These are phyloP conservation scores for Chlorella sp. DNA, from an alignment of 139 green algal genomes.

Conservation along the genomic window DNA sequence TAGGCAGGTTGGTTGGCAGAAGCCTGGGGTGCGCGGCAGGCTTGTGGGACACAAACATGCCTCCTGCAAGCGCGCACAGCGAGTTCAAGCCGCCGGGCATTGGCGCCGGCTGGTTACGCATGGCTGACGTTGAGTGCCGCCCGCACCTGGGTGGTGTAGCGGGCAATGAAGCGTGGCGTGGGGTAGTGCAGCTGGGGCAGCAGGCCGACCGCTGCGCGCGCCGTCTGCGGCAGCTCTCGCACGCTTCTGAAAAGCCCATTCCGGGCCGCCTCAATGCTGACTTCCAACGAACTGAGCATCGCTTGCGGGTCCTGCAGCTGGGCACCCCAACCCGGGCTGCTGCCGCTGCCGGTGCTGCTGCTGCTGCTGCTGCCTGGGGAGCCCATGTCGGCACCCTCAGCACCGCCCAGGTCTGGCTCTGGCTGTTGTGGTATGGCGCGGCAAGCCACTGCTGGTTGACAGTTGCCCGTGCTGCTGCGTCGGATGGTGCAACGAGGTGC, in stretches of 20 bases:
- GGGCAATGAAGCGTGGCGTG: neutral
- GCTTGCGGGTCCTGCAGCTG: neutral
- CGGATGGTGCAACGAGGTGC: no score
- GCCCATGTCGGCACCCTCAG: no score
- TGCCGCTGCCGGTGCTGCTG: neutral
- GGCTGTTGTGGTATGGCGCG: no score
- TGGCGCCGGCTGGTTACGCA: no score
- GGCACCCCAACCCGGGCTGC: no score
- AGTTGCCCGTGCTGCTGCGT: no score
- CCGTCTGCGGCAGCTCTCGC: neutral
- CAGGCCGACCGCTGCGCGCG: neutral
- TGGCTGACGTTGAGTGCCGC: no score
- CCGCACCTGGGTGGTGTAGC: neutral
- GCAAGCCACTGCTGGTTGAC: no score
- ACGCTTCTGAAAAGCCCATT: neutral
- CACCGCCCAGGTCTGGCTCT: no score
- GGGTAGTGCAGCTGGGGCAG: constrained; percentile 18
- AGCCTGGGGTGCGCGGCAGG: neutral
- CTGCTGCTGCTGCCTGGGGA: constrained; percentile 1
- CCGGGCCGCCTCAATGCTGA: neutral
- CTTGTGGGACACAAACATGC: neutral
- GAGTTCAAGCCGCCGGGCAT: no score
- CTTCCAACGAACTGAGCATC: neutral
- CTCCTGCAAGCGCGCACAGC: neutral
- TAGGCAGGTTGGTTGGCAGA: neutral